A percentile compares a stretch with the other conserved stretches of the same genome.
Evolutionary conservation across 2,329 filamentous ascomycete species (phyloP).

Genomic region (Verticillium zaregamsianum): DNA sequence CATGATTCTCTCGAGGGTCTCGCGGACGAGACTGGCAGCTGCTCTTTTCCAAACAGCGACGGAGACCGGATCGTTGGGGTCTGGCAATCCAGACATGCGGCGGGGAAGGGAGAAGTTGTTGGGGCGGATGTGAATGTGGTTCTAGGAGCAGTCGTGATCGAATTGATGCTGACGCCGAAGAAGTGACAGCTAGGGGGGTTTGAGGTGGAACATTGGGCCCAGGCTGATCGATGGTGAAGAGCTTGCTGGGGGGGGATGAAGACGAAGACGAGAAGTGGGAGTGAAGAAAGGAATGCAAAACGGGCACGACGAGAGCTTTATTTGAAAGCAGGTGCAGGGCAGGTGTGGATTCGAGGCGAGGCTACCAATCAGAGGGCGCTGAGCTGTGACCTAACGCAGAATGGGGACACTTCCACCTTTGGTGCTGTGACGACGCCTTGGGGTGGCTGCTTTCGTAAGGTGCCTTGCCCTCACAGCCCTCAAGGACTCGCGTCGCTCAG

Average conservation of each 20-base stretch:
- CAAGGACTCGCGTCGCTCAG: background rate
- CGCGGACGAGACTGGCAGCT: constrained; percentile 13
- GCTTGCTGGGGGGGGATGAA: background rate
- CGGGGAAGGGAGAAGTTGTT: background rate
- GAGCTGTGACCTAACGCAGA: background rate
- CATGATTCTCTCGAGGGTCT: constrained; percentile 16
- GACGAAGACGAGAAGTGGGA: background rate
- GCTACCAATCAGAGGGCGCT: background rate
- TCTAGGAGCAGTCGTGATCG: background rate
- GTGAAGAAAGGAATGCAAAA: background rate
- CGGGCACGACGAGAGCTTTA: background rate
- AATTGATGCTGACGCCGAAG: background rate
- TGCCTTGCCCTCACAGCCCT: background rate
- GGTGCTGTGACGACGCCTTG: background rate
- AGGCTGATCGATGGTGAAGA: background rate
- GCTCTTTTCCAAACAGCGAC: constrained; percentile 14
- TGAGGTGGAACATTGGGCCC: background rate
- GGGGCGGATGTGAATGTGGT: background rate
- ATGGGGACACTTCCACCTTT: background rate
- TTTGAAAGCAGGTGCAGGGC: background rate
- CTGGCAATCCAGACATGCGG: constrained; percentile 19
- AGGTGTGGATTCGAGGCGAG: background rate
- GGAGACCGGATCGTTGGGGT: constrained; percentile 12
- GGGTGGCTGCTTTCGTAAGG: background rate
- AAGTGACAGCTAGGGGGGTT: background rate